These are phyloP conservation scores for Picea sitchensis DNA, from an alignment of 75 land plant genomes.

Conservation along the genomic window DNA sequence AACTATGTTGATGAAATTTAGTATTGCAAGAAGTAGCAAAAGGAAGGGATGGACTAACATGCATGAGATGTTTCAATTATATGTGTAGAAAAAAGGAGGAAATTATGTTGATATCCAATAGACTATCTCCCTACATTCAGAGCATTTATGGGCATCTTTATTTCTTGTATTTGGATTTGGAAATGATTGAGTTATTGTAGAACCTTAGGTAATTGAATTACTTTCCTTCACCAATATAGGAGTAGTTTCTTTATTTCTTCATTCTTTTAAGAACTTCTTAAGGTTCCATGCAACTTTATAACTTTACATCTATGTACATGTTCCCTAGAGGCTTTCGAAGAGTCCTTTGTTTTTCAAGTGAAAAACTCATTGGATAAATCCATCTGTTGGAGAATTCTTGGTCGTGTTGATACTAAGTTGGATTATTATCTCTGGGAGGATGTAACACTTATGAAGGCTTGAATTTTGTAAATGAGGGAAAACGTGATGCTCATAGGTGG, in stretches of 20 bases:
- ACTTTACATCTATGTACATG: slow-evolving; percentile 67
- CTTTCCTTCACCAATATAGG: slow-evolving; percentile 55
- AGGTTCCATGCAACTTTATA: slow-evolving; percentile 73
- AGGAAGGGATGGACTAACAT: slow-evolving; percentile 52
- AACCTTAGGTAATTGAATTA: slow-evolving; percentile 71
- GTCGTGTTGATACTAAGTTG: slow-evolving; percentile 40
- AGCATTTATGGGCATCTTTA: slow-evolving; percentile 88
- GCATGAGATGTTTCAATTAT: slow-evolving; percentile 62
- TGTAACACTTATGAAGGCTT: slow-evolving; percentile 68
- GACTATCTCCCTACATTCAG: slow-evolving; percentile 37
- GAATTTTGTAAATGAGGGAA: slow-evolving; percentile 70
- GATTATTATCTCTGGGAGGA: slow-evolving; percentile 82
- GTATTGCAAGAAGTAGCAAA: slow-evolving; percentile 57
- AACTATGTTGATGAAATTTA: slow-evolving; percentile 58
- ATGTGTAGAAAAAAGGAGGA: slow-evolving; percentile 62
- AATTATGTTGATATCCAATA: slow-evolving; percentile 35
- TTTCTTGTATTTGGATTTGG: slow-evolving; percentile 73
- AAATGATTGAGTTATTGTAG: slow-evolving; percentile 50
- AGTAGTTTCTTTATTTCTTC: slow-evolving; percentile 66
- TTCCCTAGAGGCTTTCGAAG: slow-evolving; percentile 69
- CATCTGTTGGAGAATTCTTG: slow-evolving; percentile 48
- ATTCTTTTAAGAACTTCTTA: slow-evolving; percentile 62
- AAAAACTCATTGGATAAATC: slow-evolving; percentile 68
- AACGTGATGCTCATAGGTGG: slow-evolving; percentile 85
- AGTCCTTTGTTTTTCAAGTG: slow-evolving; percentile 65